phyloP scores from a whole-genome alignment of 768 basidiomycete genomes.

The Boletus insuetus region DNA sequence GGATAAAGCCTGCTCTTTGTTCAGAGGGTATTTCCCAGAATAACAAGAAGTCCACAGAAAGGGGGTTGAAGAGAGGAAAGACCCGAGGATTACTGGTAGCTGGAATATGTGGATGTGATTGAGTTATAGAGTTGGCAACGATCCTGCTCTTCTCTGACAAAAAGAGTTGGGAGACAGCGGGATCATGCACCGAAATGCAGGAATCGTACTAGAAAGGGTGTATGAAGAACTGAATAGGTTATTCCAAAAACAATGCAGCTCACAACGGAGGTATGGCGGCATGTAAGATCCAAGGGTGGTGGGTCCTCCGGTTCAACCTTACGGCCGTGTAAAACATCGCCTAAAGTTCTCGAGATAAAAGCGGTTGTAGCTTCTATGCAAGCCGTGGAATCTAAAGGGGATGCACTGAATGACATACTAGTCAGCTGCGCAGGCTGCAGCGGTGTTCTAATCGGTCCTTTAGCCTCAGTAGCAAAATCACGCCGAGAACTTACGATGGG shows the following conservation, averaged over 20 bases:
- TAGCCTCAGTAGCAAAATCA: conserved; percentile 1
- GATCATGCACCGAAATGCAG: conserved; percentile 18
- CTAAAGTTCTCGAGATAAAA: conserved; percentile 53
- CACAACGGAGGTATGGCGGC: conserved; percentile 49
- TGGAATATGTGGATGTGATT: conserved; percentile 58
- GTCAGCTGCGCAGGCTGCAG: conserved; percentile 50
- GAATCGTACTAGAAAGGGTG: conserved; percentile 8
- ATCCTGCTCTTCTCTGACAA: conserved; percentile 48
- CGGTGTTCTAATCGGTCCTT: conserved; percentile 34
- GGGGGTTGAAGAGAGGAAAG: conserved; percentile 81
- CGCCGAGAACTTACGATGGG: conserved; percentile 40
- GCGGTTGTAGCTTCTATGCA: conserved; percentile 42
- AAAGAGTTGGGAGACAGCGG: conserved; percentile 42
- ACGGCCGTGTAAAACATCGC: conserved; percentile 48
- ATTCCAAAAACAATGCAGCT: conserved; percentile 3
- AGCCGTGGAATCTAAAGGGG: conserved; percentile 35
- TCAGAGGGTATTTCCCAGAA: conserved; percentile 72
- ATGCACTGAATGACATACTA: conserved; percentile 43
- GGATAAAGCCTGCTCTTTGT: conserved; percentile 57
- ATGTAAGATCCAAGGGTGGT: conserved; percentile 53
- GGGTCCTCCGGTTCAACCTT: conserved; percentile 41
- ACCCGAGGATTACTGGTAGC: conserved; percentile 46
- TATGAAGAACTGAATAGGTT: background rate
- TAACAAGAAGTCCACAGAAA: conserved; percentile 67
- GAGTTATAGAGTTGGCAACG: conserved; percentile 34